Evolutionary conservation across 352 stramenopile genomes (phyloP).

Genomic region (Aphanomyces astaci): DNA sequence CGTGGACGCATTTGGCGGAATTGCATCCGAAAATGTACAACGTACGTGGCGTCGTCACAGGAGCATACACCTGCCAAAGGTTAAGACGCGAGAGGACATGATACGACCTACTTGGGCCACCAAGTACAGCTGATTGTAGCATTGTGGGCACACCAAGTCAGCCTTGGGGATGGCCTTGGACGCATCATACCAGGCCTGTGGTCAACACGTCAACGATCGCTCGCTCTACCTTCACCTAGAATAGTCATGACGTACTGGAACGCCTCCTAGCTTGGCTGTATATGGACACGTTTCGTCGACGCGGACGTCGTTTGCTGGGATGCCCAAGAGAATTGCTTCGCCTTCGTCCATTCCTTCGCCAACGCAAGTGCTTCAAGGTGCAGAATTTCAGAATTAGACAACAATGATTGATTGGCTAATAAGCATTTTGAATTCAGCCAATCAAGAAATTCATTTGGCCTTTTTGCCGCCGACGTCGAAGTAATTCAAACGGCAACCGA

Average conservation of each 20-base stretch:
- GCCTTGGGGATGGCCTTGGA: conserved; percentile 34
- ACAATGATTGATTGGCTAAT: no score
- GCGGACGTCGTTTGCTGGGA: conserved; percentile 52
- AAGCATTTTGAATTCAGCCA: neutral
- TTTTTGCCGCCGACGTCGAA: no score
- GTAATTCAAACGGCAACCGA: no score
- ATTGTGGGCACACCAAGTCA: conserved; percentile 49
- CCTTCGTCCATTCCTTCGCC: conserved; percentile 44
- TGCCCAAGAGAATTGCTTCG: conserved; percentile 55
- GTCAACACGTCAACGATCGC: neutral
- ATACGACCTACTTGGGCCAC: conserved; percentile 41
- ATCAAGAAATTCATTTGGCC: neutral
- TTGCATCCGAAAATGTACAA: conserved; percentile 84
- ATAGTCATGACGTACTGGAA: conserved; percentile 37
- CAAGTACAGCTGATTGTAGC: conserved; percentile 47
- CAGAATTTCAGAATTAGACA: neutral
- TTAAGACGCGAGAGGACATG: neutral
- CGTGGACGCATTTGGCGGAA: conserved; percentile 55
- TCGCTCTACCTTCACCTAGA: neutral
- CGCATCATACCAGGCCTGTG: conserved; percentile 46
- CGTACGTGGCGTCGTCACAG: conserved; percentile 58
- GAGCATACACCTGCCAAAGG: conserved; percentile 55
- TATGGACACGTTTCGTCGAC: conserved; percentile 60
- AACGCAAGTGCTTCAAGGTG: neutral
- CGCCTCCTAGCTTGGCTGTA: conserved; percentile 69